Evolutionary conservation across 306 rosid species (phyloP).

Genomic region (peach (Prunus persica)): DNA sequence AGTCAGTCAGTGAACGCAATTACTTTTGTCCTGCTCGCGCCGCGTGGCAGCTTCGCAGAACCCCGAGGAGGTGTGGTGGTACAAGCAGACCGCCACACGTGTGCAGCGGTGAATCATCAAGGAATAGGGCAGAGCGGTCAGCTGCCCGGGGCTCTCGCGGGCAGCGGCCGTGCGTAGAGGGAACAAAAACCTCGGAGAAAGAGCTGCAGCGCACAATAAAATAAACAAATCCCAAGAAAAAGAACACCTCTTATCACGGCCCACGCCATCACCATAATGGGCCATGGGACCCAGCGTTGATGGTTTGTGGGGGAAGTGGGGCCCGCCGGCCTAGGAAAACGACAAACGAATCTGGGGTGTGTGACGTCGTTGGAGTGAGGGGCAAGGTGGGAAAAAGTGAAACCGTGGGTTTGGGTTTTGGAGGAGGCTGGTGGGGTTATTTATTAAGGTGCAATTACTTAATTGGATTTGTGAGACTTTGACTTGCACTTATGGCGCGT

Average conservation of each 20-base stretch:
- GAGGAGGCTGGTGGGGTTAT: neutral
- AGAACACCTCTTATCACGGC: neutral
- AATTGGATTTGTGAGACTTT: neutral
- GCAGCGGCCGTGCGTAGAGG: constrained; percentile 16
- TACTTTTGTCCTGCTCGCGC: neutral
- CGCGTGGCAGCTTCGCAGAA: constrained; percentile 30
- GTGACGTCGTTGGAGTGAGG: constrained; percentile 46
- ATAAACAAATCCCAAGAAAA: constrained; percentile 29
- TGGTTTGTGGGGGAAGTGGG: constrained; percentile 21
- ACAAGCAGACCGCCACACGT: constrained; percentile 37
- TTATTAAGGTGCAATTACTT: neutral
- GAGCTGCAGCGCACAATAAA: constrained; percentile 10
- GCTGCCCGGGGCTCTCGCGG: constrained; percentile 12
- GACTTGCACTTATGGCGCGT: constrained; percentile 12
- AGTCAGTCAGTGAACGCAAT: neutral
- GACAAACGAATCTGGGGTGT: constrained; percentile 51
- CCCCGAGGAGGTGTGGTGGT: neutral
- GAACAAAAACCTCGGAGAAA: constrained; percentile 35
- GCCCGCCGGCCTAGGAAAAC: constrained; percentile 36
- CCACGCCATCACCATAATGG: constrained; percentile 34
- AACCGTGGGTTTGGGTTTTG: constrained; percentile 41
- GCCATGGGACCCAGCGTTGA: constrained; percentile 25
- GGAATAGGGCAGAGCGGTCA: constrained; percentile 6
- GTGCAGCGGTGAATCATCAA: constrained; percentile 26
- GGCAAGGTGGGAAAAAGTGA: constrained; percentile 54